phyloP scores from a whole-genome alignment of 345 rosid genomes.

The Eucalyptus microcorys region DNA sequence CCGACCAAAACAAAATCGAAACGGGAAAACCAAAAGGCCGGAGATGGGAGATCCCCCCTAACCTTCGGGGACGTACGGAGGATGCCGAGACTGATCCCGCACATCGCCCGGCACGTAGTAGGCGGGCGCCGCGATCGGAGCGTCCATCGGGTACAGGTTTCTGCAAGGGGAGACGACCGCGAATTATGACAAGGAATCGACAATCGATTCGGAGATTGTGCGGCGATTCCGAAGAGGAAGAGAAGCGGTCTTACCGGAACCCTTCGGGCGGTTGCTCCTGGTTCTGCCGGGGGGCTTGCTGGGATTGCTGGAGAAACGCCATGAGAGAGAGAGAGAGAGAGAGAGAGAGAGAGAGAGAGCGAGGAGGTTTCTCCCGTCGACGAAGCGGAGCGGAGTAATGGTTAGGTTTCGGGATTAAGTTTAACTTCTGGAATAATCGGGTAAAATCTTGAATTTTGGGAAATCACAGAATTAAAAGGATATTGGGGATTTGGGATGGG shows the following conservation, averaged over 20 bases:
- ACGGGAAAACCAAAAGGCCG: neutral
- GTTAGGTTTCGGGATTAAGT: neutral
- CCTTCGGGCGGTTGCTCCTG: neutral
- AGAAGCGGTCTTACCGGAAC: neutral
- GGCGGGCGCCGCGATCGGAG: slow-evolving; percentile 37
- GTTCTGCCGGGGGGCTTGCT: slow-evolving; percentile 21
- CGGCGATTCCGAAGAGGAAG: slow-evolving; percentile 25
- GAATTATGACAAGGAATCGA: neutral
- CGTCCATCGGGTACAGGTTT: slow-evolving; percentile 27
- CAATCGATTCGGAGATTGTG: neutral
- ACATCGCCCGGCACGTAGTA: slow-evolving; percentile 19
- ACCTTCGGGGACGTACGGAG: slow-evolving; percentile 71
- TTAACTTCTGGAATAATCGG: neutral
- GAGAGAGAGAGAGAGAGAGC: neutral
- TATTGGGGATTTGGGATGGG: neutral
- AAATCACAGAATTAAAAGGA: neutral
- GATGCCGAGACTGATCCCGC: slow-evolving; percentile 63
- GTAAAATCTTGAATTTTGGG: neutral
- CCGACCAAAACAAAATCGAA: neutral
- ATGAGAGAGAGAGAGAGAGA: neutral
- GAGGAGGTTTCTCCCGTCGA: neutral
- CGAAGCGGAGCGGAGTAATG: neutral
- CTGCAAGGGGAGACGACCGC: slow-evolving; percentile 2
- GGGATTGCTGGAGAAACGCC: slow-evolving; percentile 60
- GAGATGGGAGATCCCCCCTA: neutral